Percentiles rank a stretch among this genome's conserved stretches.
These are phyloP conservation scores for Penicillium sp. DNA, from an alignment of 2,329 filamentous ascomycete species.

Conservation along the genomic window DNA sequence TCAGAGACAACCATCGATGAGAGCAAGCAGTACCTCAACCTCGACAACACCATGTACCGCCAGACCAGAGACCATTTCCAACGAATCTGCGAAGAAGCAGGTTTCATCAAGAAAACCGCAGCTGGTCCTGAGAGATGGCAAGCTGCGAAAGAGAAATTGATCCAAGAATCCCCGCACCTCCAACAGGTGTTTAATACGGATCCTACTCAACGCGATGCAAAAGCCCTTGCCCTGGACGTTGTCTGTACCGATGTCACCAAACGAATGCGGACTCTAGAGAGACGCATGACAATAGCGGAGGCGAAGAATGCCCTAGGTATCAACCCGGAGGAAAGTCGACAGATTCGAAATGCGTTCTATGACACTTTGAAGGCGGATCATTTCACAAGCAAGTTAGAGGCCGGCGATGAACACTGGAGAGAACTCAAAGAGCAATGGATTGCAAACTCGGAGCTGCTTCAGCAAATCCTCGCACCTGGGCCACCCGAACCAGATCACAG, in stretches of 20 bases:
- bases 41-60: conserved; percentile 64
- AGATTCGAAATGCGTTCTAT: conserved; percentile 65
- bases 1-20: conserved; percentile 81
- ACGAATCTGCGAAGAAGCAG: conserved; percentile 64
- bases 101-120: conserved; percentile 71
- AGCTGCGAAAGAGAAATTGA: conserved; percentile 63
- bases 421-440: conserved; percentile 69
- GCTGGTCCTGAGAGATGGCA: conserved; percentile 73
- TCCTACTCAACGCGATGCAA: conserved; percentile 58
- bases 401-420: conserved; percentile 68
- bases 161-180: conserved; percentile 63
- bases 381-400: conserved; percentile 71
- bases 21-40: conserved; percentile 65
- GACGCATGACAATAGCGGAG: conserved; percentile 68
- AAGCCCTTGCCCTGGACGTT: conserved; percentile 69
- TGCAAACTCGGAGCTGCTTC: conserved; percentile 55
- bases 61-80: conserved; percentile 66
- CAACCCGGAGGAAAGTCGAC: conserved; percentile 65
- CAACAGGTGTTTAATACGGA: conserved; percentile 60
- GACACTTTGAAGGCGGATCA: conserved; percentile 62
- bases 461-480: conserved; percentile 52
- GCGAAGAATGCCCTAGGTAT: conserved; percentile 70
- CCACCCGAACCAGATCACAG: conserved; percentile 53
- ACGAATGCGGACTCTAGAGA: conserved; percentile 64
- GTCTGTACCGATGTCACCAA: conserved; percentile 82